These are phyloP conservation scores for Sabuloglossum arenarium DNA, from an alignment of 495 filamentous ascomycete species.

Conservation along the genomic window DNA sequence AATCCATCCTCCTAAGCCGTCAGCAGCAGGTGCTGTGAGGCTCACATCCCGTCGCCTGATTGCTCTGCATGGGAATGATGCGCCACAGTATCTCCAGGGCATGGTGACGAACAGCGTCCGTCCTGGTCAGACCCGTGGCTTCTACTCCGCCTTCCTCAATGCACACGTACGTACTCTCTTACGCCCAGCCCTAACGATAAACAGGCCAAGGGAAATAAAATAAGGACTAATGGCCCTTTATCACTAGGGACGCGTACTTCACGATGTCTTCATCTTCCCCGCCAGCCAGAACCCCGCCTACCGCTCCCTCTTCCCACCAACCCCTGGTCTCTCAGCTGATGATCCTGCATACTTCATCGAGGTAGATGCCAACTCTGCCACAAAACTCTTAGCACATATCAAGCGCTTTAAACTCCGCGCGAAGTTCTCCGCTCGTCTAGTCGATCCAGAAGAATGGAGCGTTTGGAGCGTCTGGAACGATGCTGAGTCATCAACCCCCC, in stretches of 20 bases:
- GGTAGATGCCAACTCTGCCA: constrained; percentile 44
- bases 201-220: no score
- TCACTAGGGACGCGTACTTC: constrained; percentile 50
- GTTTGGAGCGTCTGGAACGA: constrained; percentile 4
- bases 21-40: constrained; percentile 24
- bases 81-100: constrained; percentile 70
- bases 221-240: not conserved
- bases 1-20: constrained; percentile 14
- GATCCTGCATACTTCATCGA: constrained; percentile 59
- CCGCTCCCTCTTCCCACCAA: constrained; percentile 4
- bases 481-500: not conserved
- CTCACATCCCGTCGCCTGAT: constrained; percentile 60
- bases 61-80: constrained; percentile 55
- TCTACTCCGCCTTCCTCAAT: constrained; percentile 70
- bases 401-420: constrained; percentile 66
- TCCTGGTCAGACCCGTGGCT: constrained; percentile 25
- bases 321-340: constrained; percentile 5
- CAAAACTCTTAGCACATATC: constrained; percentile 43
- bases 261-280: constrained; percentile 81
- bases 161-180: constrained; percentile 23
- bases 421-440: constrained; percentile 44
- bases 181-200: no score
- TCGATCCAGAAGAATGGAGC: constrained; percentile 22
- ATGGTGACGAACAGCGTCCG: constrained; percentile 59
- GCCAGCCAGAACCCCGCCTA: constrained; percentile 5